phyloP scores from a whole-genome alignment of 495 filamentous ascomycete species.

The Chaetomium cochliodes region DNA sequence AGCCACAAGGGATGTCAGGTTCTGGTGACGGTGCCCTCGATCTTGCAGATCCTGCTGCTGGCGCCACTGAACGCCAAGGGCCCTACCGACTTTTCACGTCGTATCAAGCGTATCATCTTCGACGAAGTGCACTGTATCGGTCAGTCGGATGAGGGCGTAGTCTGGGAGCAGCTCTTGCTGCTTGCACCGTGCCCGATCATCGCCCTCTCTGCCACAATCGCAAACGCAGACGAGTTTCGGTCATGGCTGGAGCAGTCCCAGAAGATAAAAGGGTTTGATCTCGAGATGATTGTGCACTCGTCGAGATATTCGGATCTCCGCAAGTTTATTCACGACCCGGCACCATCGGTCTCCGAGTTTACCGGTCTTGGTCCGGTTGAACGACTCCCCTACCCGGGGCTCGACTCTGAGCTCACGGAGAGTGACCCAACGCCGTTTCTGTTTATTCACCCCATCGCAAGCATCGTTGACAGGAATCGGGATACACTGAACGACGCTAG shows the following conservation, averaged over 20 bases:
- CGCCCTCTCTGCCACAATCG: slow-evolving; percentile 76
- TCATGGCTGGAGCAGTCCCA: slow-evolving; percentile 66
- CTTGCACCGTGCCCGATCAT: slow-evolving; percentile 75
- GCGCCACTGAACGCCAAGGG: slow-evolving; percentile 61
- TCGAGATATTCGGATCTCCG: slow-evolving; percentile 71
- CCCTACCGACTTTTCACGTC: slow-evolving; percentile 56
- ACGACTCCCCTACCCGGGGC: slow-evolving; percentile 36
- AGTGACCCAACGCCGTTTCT: slow-evolving; percentile 41
- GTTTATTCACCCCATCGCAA: slow-evolving; percentile 68
- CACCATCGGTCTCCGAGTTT: slow-evolving; percentile 55
- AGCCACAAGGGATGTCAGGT: slow-evolving; percentile 70
- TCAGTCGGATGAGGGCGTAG: slow-evolving; percentile 70
- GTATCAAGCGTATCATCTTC: slow-evolving; percentile 73
- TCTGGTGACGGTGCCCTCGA: slow-evolving; percentile 72
- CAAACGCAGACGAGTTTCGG: slow-evolving; percentile 69
- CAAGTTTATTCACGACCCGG: slow-evolving; percentile 60
- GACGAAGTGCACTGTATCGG: slow-evolving; percentile 84
- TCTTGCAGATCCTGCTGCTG: slow-evolving; percentile 76
- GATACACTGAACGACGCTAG: slow-evolving; percentile 54
- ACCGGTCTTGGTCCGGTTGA: slow-evolving; percentile 45
- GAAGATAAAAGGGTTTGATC: slow-evolving; percentile 45
- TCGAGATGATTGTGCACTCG: slow-evolving; percentile 64
- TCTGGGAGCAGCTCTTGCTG: slow-evolving; percentile 79
- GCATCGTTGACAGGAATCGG: slow-evolving; percentile 61
- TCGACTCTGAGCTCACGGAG: slow-evolving; percentile 47